A percentile compares a stretch with the other conserved stretches of the same genome.
Conservation (phyloP, 768 basidiomycete genomes). For the Tephrocybe rancida region DNA sequence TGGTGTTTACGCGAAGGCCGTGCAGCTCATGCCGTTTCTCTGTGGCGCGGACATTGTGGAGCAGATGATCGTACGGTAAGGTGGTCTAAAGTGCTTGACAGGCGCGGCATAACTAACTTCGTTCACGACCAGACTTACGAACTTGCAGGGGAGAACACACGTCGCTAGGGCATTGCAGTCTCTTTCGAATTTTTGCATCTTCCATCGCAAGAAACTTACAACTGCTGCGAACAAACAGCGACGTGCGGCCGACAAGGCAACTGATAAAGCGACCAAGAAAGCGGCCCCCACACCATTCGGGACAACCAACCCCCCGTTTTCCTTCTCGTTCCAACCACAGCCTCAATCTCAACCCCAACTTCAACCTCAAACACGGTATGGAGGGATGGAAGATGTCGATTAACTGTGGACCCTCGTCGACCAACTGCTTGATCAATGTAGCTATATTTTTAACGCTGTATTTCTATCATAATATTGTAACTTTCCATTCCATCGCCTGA, state of each 20-base stretch:
- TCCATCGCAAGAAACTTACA: slow-evolving; percentile 45
- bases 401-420: slow-evolving; percentile 13
- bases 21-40: slow-evolving; percentile 62
- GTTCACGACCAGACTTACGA: slow-evolving; percentile 38
- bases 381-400: slow-evolving; percentile 34
- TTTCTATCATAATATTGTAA: background rate
- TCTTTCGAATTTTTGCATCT: slow-evolving; percentile 49
- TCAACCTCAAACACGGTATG: slow-evolving; percentile 9
- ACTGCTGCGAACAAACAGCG: slow-evolving; percentile 21
- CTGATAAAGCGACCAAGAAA: slow-evolving; percentile 13
- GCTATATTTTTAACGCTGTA: background rate
- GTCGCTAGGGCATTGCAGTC: slow-evolving; percentile 54
- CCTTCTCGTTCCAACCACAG: slow-evolving; percentile 3
- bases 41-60: slow-evolving; percentile 50
- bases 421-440: background rate
- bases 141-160: slow-evolving; percentile 55
- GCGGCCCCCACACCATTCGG: background rate
- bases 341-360: slow-evolving; percentile 1
- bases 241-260: slow-evolving; percentile 16
- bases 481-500: too few species aligned
- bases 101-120: background rate
- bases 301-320: background rate
- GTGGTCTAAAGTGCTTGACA: slow-evolving; percentile 4
- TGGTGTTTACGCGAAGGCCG: slow-evolving; percentile 44
- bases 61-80: slow-evolving; percentile 58